phyloP scores from a whole-genome alignment of 345 rosid genomes.

The Eucalyptus pumila region DNA sequence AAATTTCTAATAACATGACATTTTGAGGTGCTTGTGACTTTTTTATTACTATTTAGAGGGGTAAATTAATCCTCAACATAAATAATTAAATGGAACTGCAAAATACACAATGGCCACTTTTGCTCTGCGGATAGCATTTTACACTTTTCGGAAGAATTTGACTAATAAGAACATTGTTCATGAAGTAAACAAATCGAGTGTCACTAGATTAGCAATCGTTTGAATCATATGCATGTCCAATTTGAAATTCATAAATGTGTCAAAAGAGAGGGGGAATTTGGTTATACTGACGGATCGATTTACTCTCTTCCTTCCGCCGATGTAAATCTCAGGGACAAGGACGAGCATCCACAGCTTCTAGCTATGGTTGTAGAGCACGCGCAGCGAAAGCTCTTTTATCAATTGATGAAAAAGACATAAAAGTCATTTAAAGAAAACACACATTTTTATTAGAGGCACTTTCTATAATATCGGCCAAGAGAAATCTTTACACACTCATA shows the following conservation, averaged over 20 bases:
- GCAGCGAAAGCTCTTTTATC: background rate
- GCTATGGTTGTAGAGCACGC: rapidly evolving
- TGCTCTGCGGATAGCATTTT: background rate
- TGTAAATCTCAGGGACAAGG: background rate
- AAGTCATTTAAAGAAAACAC: background rate
- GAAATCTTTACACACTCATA: background rate
- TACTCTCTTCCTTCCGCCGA: background rate
- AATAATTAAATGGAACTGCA: background rate
- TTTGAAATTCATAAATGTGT: background rate
- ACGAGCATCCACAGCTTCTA: background rate
- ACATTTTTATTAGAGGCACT: background rate
- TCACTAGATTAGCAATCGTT: rapidly evolving
- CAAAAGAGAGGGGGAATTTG: background rate
- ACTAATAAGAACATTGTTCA: background rate
- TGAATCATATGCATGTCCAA: too few relatives aligned
- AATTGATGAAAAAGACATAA: background rate
- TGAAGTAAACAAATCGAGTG: too few relatives aligned
- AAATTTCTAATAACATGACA: background rate
- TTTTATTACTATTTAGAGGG: background rate
- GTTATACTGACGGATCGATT: background rate
- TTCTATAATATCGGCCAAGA: background rate
- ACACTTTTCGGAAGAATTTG: background rate
- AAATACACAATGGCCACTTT: background rate
- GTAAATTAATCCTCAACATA: background rate
- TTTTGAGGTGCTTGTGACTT: background rate